These are phyloP conservation scores for Linnemannia elongata DNA, from an alignment of 192 early-diverging fungal genomes.

Conservation along the genomic window DNA sequence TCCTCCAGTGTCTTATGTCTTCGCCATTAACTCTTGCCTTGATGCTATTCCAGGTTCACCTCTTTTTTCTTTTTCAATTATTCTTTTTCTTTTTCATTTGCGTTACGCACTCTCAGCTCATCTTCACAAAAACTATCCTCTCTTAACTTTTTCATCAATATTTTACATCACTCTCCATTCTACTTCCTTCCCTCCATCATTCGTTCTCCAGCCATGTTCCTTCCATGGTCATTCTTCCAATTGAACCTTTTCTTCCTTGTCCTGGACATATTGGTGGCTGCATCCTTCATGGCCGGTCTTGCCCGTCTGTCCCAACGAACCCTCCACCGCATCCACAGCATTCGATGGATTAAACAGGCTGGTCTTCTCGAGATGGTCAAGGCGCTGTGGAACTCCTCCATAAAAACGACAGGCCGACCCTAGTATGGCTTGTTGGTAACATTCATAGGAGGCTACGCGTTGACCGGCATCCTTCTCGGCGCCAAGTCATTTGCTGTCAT, in stretches of 20 bases:
- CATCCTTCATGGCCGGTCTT: neutral
- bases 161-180: no score
- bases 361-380: neutral
- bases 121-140: no score
- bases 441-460: neutral
- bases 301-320: neutral
- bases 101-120: no score
- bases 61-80: no score
- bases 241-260: neutral
- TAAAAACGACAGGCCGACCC: neutral
- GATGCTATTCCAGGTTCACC: no score
- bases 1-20: no score
- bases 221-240: conserved; percentile 10
- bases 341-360: conserved; percentile 23
- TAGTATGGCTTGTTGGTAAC: neutral
- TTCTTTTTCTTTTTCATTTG: no score
- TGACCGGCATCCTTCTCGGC: neutral
- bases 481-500: neutral
- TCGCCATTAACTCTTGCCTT: no score
- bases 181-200: no score
- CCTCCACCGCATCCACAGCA: neutral
- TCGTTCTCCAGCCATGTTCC: neutral
- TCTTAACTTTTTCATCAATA: no score
- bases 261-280: conserved; percentile 11
- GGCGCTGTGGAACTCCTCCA: neutral